Percentiles rank a stretch among this genome's conserved stretches.
Evolutionary conservation across 2,329 filamentous ascomycete species (phyloP).

Genomic region (Paramyrothecium roridum): DNA sequence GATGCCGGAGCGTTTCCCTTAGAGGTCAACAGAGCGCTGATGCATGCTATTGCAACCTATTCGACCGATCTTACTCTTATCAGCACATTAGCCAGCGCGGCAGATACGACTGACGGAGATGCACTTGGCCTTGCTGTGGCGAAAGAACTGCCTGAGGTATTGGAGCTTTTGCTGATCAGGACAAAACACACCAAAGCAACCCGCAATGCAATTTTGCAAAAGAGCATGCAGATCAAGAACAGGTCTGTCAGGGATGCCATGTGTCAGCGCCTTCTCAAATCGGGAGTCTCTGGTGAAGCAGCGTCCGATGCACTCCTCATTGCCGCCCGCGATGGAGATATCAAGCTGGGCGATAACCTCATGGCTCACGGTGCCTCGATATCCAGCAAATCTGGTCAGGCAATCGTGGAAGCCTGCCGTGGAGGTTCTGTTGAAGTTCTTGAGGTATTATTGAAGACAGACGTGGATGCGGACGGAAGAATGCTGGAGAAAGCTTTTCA

Average conservation of each 20-base stretch:
- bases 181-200: conserved; percentile 29
- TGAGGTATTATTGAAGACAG: conserved; percentile 43
- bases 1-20: conserved; percentile 42
- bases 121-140: conserved; percentile 44
- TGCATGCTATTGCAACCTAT: conserved; percentile 45
- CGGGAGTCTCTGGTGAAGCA: conserved; percentile 40
- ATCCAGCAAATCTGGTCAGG: conserved; percentile 48
- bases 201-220: conserved; percentile 39
- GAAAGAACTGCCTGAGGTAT: conserved; percentile 39
- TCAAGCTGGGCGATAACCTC: conserved; percentile 47
- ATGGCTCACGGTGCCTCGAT: conserved; percentile 50
- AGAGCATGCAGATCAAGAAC: conserved; percentile 39
- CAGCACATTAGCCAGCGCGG: conserved; percentile 38
- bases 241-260: conserved; percentile 37
- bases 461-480: conserved; percentile 31
- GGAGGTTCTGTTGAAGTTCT: conserved; percentile 48
- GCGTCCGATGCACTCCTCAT: conserved; percentile 48
- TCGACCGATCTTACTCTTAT: conserved; percentile 48
- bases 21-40: conserved; percentile 49
- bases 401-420: conserved; percentile 51
- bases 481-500: conserved; percentile 51
- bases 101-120: conserved; percentile 48
- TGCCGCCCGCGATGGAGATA: conserved; percentile 50
- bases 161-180: conserved; percentile 40
- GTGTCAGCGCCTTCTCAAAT: conserved; percentile 41